phyloP scores from a whole-genome alignment of 192 early-diverging fungal species.

The Linnemannia exigua region DNA sequence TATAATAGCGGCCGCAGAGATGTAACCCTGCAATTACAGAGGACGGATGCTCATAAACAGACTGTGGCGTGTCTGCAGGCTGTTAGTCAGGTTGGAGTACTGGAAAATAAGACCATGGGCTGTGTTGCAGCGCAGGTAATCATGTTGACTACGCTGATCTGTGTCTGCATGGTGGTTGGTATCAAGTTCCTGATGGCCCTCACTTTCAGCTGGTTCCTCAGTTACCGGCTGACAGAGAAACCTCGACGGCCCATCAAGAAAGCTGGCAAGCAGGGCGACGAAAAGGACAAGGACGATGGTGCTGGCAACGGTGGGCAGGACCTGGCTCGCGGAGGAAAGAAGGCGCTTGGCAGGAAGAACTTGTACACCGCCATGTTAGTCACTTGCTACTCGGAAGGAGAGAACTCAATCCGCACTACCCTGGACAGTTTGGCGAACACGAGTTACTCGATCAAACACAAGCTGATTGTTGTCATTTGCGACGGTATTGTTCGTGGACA shows the following conservation, averaged over 20 bases:
- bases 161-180: constrained; percentile 47
- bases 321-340: constrained; percentile 33
- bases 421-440: constrained; percentile 88
- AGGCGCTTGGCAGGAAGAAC: constrained; percentile 53
- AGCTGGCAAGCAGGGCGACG: constrained; percentile 1
- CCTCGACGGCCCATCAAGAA: constrained; percentile 16
- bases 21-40: constrained; percentile 30
- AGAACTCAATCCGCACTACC: constrained; percentile 83
- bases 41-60: constrained; percentile 27
- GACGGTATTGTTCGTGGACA: constrained; percentile 93
- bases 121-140: constrained; percentile 51
- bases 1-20: constrained; percentile 11
- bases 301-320: constrained; percentile 29
- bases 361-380: constrained; percentile 85
- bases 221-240: constrained; percentile 52
- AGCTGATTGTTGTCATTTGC: constrained; percentile 87
- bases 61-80: constrained; percentile 22
- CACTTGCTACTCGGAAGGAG: constrained; percentile 94
- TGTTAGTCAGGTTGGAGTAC: constrained; percentile 33
- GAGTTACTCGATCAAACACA: constrained; percentile 88
- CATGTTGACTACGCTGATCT: constrained; percentile 53
- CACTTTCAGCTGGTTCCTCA: constrained; percentile 60
- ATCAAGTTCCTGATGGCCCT: constrained; percentile 60
- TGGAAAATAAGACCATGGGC: constrained; percentile 60
- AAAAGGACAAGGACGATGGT: constrained; percentile 23